phyloP scores from a whole-genome alignment of 768 basidiomycete species.

The Mycena crocata region DNA sequence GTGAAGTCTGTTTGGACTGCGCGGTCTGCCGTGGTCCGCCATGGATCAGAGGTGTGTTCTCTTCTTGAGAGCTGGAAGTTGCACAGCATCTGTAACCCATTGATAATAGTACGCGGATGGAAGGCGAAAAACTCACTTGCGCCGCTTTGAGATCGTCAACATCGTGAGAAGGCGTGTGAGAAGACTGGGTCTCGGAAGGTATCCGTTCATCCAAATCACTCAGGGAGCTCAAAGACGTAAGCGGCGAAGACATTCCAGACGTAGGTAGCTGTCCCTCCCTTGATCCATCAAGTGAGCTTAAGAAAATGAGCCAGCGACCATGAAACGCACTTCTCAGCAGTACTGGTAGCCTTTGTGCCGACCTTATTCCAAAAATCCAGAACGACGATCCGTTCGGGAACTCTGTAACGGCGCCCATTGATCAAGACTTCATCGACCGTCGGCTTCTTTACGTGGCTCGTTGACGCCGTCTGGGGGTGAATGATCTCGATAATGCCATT shows the following conservation, averaged over 20 bases:
- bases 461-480: conserved; percentile 67
- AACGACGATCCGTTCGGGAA: conserved; percentile 91
- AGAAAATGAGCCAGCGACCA: background rate
- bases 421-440: conserved; percentile 86
- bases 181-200: conserved; percentile 38
- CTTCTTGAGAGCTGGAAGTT: conserved; percentile 45
- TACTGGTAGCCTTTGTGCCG: conserved; percentile 56
- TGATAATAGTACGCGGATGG: background rate
- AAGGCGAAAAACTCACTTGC: conserved; percentile 54
- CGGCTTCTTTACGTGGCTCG: conserved; percentile 55
- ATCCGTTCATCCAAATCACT: conserved; percentile 66
- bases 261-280: conserved; percentile 51
- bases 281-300: conserved; percentile 4
- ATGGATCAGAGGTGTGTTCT: conserved; percentile 8
- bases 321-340: conserved; percentile 54
- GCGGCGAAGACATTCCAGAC: conserved; percentile 75
- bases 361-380: conserved; percentile 97
- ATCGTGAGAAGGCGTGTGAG: conserved; percentile 44
- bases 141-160: conserved; percentile 69
- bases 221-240: conserved; percentile 80
- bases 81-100: conserved; percentile 50
- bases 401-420: conserved; percentile 89
- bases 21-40: conserved; percentile 9
- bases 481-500: conserved; percentile 94
- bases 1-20: conserved; percentile 11